Base-by-base conservation (phyloP, 176 grass and related monocot genomes). In the Dendrocalamus sinicus region DNA sequence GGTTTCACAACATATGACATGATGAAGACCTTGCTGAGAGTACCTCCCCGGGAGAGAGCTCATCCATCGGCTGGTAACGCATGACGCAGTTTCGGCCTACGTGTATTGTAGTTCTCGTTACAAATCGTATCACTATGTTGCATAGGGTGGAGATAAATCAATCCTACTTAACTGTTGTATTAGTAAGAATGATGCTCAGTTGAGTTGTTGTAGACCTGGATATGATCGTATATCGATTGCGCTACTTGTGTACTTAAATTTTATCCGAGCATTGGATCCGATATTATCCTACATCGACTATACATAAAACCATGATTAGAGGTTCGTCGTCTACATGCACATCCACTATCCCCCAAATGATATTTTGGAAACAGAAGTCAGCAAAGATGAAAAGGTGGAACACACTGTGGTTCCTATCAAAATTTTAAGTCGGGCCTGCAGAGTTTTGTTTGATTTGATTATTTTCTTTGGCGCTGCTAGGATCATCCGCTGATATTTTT, bases 1-100 rank as follows among this genome's bases (percentile, higher is more conserved):
- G 96, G 93, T 76, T 98, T 98, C 78, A 98, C 96, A 43, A 91
- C 96, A 67, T 95, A 98, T 79, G 96, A 98, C 86, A 88, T 89
- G 88, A 98, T 98, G 91, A 98, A 98, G 92, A 80, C 57, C 74
- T 84, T 92, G 39, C 75, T 98, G 51, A 80, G 75, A 72, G 93
- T 98, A 48, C 90, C 93, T 26, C 93, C 96, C 2, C 80, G 96
- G 75, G 86, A 91, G 47, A 95, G 86, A 78, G 61, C 77, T 75
- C 53, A 70, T 83, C 60, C 65, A 72, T 85, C 73, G 20, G 48
- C 91, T 80, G 44, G 43, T 51, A 85, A 76, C 7, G 20, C 66
- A 71, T 89, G 83, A 90, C 58, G 50, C 58, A 78, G 41, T 35
- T 16, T 13, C 35, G 45, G 26, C n/a, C 71, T 44, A 57, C 26